Base-by-base conservation (phyloP, 805 yeast species). In the Barnettozyma vustinii region DNA sequence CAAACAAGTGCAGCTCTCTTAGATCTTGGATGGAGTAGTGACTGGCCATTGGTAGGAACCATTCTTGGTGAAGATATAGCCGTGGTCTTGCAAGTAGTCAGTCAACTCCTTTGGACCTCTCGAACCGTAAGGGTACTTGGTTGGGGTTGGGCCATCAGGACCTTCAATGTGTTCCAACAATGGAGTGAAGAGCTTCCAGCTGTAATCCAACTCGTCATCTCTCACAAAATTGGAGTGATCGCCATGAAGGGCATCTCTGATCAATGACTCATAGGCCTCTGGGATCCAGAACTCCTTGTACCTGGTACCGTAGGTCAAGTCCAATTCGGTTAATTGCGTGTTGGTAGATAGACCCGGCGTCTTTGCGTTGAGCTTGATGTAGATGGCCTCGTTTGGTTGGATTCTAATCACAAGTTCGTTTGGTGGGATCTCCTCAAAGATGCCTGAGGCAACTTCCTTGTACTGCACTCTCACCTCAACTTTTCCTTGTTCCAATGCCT, bases 201-300 rank as follows among this genome's bases (percentile, higher is more conserved):
- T 84, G 51, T 84, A 82, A 49, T 91, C 97, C 64, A 94, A 79
- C 73, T 94, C 99, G 66, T 94, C 99, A 65, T 92, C 97, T 72
- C 99, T 84, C 32, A 94, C 98, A 66, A 94, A 94, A 73, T 92
- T 92, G 46, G 98, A 87, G 71, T 94, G 99, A 69, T 91, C 96
- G 49, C 95, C 98, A 57, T 80, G 77, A 64, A 85, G 70, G 54
- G 92, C 87, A 69, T 94, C 98, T 69, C 95, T 81, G 60, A 94
- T 88, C 59, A 94, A 80, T 1, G 97, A 86, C 74, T 94, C 99
- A 69, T 94, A 94, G 39, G 98, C 98, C 74, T 92, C 97, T 41
- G 99, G 98, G 62, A 94, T 91, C 84, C 94, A 86, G 71, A 88
- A 85, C 64, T 88, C 85, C 55, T 86, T 73, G 73, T 85, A 94